A percentile compares a stretch with the other conserved stretches of the same genome.
Conservation (phyloP, 163 green algal species). For the Prototheca cutis region DNA sequence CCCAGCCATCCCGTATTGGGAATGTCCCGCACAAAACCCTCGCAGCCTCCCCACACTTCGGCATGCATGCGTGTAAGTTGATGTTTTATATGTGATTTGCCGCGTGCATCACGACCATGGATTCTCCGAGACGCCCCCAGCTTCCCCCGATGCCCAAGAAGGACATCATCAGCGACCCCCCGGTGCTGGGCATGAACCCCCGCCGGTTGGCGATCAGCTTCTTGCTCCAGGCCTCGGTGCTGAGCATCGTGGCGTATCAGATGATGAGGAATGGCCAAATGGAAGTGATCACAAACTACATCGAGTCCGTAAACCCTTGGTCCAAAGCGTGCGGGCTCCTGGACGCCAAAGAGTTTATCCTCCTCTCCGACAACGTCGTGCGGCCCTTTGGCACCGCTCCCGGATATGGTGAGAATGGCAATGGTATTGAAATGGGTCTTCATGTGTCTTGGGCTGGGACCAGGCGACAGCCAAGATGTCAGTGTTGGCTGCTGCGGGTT, state of each 20-base stretch:
- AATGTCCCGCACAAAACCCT: too few species aligned
- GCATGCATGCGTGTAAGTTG: too few species aligned
- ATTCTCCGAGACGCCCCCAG: background rate
- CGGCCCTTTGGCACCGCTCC: slow-evolving; percentile 25
- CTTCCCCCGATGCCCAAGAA: background rate
- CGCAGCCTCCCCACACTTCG: too few species aligned
- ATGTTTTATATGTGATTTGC: too few species aligned
- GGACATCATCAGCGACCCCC: background rate
- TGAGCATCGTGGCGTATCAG: slow-evolving; percentile 5
- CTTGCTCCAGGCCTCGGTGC: slow-evolving; percentile 8
- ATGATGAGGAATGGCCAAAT: slow-evolving; percentile 5
- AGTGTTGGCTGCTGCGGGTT: too few species aligned
- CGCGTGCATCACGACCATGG: background rate
- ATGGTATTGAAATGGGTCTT: background rate
- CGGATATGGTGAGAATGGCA: slow-evolving; percentile 25
- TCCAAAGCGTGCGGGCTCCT: slow-evolving; percentile 30
- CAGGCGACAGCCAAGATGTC: background rate
- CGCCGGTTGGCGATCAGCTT: background rate
- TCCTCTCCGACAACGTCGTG: slow-evolving; percentile 37
- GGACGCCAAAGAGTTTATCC: slow-evolving; percentile 26
- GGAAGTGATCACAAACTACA: slow-evolving; percentile 3
- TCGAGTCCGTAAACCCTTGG: slow-evolving; percentile 8
- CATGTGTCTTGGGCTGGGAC: background rate
- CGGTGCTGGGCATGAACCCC: background rate
- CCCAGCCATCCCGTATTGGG: too few species aligned